Base-by-base conservation (phyloP, 495 filamentous ascomycete species). In the Geopyxis carbonaria region DNA sequence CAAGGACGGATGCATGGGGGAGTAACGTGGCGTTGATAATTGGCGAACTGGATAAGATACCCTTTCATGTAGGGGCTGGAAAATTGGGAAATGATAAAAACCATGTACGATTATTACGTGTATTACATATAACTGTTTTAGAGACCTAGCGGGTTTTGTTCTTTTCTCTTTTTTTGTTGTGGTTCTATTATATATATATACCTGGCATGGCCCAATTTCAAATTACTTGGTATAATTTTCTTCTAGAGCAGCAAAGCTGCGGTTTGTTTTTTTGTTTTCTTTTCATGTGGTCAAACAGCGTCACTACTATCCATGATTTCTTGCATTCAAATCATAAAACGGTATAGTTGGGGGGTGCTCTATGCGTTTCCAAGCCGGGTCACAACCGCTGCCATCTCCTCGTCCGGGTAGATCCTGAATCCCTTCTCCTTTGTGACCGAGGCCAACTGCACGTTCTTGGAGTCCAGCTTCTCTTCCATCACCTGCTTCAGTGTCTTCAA, bases 381-480 rank as follows among this genome's bases (percentile, higher is more conserved):
- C 38, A 97, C 89, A 47, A 91, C 83, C 42, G 70, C 64, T 37
- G 77, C 78, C 89, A 97, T 97, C 62, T 95, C 87, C 56, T 81
- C 83, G 51, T 97, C 89, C 40, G 73, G 78, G 66, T 97, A 94
- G 68, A 97, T 94, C 59, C 78, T 77, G 69, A 97, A 95, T 13
- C 91, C 89, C 58, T 80, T 85, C 42, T 92, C 86, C 68, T 87
- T 93, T 43, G 89, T 97, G 39, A 95, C 91, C 55, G 85, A 94
- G 31, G 89, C 89, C 48, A 97, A 61, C 69, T 95, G 89, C 48
- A 97, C 91, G 56, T 95, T 97, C 71, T 95, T 95, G 29, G 80
- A 68, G 58, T 97, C 89, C 38, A 97, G 72, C 67, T 95, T 97
- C 74, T 97, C 89, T 65, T 97, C 89, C 89, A 97, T 97, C 38